phyloP scores from a whole-genome alignment of 2,329 filamentous ascomycete species.

The Myriosclerotinia duriaeana region DNA sequence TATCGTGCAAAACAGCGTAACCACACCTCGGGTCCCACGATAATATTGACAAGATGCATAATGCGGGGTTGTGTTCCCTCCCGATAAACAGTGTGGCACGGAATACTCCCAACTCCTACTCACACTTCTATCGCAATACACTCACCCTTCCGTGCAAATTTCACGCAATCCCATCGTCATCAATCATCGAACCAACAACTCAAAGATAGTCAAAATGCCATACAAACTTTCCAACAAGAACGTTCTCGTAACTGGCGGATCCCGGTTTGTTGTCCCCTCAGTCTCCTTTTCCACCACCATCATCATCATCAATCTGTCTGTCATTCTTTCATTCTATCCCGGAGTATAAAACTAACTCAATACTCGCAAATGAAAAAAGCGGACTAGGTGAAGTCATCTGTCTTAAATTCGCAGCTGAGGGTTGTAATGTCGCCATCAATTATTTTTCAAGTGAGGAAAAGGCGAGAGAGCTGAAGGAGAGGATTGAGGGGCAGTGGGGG shows the following conservation, averaged over 20 bases:
- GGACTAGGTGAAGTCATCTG: slow-evolving; percentile 62
- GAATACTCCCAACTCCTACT: not conserved
- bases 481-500: slow-evolving; percentile 50
- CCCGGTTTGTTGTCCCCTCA: slow-evolving; percentile 49
- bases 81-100: not conserved
- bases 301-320: not conserved
- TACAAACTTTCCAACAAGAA: slow-evolving; percentile 62
- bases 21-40: not conserved
- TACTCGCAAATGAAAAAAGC: slow-evolving; percentile 42
- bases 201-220: slow-evolving; percentile 49
- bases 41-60: not conserved
- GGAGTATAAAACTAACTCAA: not conserved
- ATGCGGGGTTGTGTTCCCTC: not conserved
- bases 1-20: slow-evolving; percentile 3
- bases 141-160: not conserved
- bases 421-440: slow-evolving; percentile 64
- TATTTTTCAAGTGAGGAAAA: slow-evolving; percentile 57
- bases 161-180: not conserved
- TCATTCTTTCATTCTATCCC: not conserved
- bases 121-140: not conserved
- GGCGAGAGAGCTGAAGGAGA: slow-evolving; percentile 53
- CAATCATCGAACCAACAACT: not conserved
- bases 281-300: not conserved
- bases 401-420: slow-evolving; percentile 61
- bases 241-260: slow-evolving; percentile 64